These are phyloP conservation scores for Primulina eburnea DNA, from an alignment of 257 asterid genomes.

Conservation along the genomic window DNA sequence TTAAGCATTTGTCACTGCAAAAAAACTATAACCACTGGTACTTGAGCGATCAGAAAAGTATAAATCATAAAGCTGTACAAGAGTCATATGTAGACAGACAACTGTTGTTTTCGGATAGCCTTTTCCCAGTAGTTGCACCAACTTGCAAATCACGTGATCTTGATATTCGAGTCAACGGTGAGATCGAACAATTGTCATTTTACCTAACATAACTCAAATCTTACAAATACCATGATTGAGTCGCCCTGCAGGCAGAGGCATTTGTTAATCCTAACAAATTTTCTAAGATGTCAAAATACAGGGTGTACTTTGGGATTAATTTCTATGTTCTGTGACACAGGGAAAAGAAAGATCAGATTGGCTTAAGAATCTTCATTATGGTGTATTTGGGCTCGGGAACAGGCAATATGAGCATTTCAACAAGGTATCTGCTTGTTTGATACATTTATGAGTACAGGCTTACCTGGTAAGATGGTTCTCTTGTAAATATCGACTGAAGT, in stretches of 20 bases:
- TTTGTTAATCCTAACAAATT: neutral
- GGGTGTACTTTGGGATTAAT: conserved; percentile 21
- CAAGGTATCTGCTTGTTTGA: conserved; percentile 50
- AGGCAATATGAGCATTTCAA: conserved; percentile 96
- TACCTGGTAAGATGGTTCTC: neutral
- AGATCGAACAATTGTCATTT: no score
- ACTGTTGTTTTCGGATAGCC: neutral
- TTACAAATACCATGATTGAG: neutral
- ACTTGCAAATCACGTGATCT: no score
- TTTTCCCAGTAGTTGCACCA: neutral
- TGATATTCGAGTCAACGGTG: no score
- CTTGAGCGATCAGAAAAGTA: neutral
- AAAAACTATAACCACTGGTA: neutral
- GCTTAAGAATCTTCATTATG: conserved; percentile 77
- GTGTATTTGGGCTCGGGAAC: conserved; percentile 96
- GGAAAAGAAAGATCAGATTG: conserved; percentile 74
- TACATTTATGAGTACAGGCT: conserved; percentile 9
- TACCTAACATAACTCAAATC: neutral
- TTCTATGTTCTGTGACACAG: conserved; percentile 37
- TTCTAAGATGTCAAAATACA: neutral
- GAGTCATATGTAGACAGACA: neutral
- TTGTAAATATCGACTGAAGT: neutral
- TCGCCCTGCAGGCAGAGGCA: neutral
- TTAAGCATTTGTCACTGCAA: neutral
- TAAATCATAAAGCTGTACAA: neutral